phyloP scores from a whole-genome alignment of 768 basidiomycete genomes.

The Phanerochaete sordida region DNA sequence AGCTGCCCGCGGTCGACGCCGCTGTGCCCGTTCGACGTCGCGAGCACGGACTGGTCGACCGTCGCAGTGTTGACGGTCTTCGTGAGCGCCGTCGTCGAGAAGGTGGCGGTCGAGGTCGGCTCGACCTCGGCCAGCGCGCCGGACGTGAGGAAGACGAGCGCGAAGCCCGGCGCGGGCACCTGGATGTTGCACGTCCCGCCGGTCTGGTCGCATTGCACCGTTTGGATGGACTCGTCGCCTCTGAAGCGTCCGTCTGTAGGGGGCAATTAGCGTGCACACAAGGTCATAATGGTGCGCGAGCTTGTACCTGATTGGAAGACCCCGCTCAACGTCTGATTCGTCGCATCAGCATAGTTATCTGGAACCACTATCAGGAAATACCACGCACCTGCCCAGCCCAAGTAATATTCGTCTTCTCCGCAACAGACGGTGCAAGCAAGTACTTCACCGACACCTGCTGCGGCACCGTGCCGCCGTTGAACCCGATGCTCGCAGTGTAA shows the following conservation, averaged over 20 bases:
- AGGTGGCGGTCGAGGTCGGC: conserved; percentile 40
- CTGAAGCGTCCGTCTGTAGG: conserved; percentile 36
- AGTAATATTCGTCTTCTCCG: conserved; percentile 43
- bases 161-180: conserved; percentile 69
- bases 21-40: conserved; percentile 61
- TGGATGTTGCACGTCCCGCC: conserved; percentile 53
- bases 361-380: too few relatives aligned
- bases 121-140: conserved; percentile 33
- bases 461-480: conserved; percentile 27
- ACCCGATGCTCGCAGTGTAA: conserved; percentile 32
- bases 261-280: neutral
- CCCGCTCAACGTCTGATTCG: conserved; percentile 27
- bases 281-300: neutral
- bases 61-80: conserved; percentile 51
- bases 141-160: conserved; percentile 66
- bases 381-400: conserved; percentile 45
- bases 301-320: conserved; percentile 23
- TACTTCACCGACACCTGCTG: conserved; percentile 32
- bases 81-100: conserved; percentile 55
- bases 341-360: neutral
- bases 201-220: conserved; percentile 34
- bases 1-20: conserved; percentile 22
- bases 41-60: conserved; percentile 49
- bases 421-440: conserved; percentile 32
- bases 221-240: conserved; percentile 29